phyloP scores from a whole-genome alignment of 805 yeast species.

The Candida sanyiensis region DNA sequence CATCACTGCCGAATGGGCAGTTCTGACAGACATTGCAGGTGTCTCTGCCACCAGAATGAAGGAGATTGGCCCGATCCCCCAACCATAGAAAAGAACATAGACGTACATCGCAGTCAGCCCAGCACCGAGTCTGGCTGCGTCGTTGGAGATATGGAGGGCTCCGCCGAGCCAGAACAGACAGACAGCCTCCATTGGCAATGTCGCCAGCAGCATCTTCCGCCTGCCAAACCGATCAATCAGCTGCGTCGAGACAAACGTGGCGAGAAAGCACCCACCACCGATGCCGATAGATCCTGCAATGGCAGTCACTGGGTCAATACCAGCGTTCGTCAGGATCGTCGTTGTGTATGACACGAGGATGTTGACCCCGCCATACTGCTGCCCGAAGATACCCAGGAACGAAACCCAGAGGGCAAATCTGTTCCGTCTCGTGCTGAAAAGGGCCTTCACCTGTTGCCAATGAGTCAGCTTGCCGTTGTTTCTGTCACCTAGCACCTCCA shows the following conservation, averaged over 20 bases:
- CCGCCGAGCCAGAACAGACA: slow-evolving; percentile 48
- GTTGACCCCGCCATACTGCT: slow-evolving; percentile 51
- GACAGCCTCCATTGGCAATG: slow-evolving; percentile 55
- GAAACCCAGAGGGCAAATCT: slow-evolving; percentile 48
- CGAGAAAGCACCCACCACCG: slow-evolving; percentile 40
- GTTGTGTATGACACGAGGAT: slow-evolving; percentile 48
- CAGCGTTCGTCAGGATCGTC: slow-evolving; percentile 40
- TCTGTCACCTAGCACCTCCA: slow-evolving; percentile 38
- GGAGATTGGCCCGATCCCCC: slow-evolving; percentile 53
- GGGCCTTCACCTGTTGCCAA: slow-evolving; percentile 31
- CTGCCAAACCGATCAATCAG: slow-evolving; percentile 47
- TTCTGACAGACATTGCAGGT: slow-evolving; percentile 45
- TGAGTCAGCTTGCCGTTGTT: slow-evolving; percentile 31
- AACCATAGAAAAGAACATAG: slow-evolving; percentile 40
- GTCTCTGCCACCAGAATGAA: slow-evolving; percentile 51
- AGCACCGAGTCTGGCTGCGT: slow-evolving; percentile 36
- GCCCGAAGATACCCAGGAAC: slow-evolving; percentile 46
- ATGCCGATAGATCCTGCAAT: slow-evolving; percentile 46
- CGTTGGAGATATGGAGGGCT: slow-evolving; percentile 35
- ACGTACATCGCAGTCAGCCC: slow-evolving; percentile 42
- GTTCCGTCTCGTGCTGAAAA: slow-evolving; percentile 42
- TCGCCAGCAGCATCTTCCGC: slow-evolving; percentile 44
- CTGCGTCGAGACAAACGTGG: slow-evolving; percentile 44
- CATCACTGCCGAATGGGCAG: slow-evolving; percentile 45
- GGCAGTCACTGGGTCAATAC: slow-evolving; percentile 38